phyloP scores from a whole-genome alignment of 495 filamentous ascomycete species.

The Penicillium canariense region DNA sequence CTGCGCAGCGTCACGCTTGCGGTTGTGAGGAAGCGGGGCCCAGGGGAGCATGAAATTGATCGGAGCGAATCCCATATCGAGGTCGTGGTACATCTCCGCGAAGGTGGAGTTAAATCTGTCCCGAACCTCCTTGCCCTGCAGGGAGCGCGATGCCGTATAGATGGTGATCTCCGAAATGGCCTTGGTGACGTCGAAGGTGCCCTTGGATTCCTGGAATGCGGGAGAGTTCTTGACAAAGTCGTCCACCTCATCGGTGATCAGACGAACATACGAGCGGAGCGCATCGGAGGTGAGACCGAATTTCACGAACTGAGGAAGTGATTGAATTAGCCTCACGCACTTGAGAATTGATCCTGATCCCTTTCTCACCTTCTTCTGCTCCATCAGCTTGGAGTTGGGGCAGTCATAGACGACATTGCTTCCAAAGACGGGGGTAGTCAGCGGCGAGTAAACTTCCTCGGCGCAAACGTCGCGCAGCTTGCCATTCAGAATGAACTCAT shows the following conservation, averaged over 20 bases:
- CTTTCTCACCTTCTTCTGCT: constrained; percentile 60
- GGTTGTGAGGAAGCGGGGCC: constrained; percentile 61
- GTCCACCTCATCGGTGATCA: constrained; percentile 54
- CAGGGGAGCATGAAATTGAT: constrained; percentile 67
- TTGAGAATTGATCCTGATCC: not conserved
- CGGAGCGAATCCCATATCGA: constrained; percentile 63
- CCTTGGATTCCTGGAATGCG: constrained; percentile 43
- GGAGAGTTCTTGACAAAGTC: constrained; percentile 48
- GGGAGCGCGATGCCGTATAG: constrained; percentile 63
- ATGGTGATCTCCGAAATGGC: constrained; percentile 62
- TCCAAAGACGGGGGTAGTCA: constrained; percentile 63
- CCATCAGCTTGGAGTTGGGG: constrained; percentile 65
- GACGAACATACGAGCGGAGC: constrained; percentile 58
- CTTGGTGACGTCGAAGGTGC: constrained; percentile 53
- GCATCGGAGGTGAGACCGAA: constrained; percentile 61
- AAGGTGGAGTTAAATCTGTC: constrained; percentile 59
- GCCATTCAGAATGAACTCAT: constrained; percentile 62
- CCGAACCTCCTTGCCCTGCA: constrained; percentile 65
- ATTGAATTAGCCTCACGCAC: constrained; percentile 3
- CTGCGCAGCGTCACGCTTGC: constrained; percentile 57
- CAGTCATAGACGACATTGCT: constrained; percentile 65
- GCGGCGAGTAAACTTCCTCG: constrained; percentile 60
- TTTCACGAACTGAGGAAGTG: constrained; percentile 55
- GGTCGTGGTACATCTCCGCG: constrained; percentile 62
- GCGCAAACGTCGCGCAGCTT: constrained; percentile 61